Conservation (phyloP, 1,284 basidiomycete species). For the Polyporus tsugae region DNA sequence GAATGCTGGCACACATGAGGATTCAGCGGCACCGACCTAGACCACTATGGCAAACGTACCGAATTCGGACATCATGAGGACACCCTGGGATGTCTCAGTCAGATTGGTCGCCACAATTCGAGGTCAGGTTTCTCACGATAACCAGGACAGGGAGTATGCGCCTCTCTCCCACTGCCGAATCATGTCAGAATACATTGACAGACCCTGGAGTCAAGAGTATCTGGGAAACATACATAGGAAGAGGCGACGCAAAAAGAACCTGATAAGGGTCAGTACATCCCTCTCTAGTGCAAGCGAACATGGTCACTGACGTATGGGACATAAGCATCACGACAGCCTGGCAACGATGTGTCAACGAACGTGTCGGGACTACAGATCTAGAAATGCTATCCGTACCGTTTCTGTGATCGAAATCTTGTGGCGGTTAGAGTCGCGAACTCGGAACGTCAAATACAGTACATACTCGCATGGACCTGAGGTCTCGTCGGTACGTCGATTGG, state of each 20-base stretch:
- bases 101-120: neutral
- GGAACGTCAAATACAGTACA: neutral
- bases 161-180: neutral
- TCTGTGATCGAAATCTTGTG: conserved; percentile 8
- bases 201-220: too few species aligned
- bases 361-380: neutral
- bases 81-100: neutral
- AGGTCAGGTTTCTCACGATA: neutral
- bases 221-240: conserved; percentile 1
- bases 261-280: neutral
- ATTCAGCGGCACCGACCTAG: neutral
- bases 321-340: conserved; percentile 9
- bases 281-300: neutral
- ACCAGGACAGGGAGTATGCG: neutral
- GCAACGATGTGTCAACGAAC: neutral
- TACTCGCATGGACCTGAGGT: conserved; percentile 10
- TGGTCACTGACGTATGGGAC: neutral
- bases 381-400: neutral
- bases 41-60: neutral
- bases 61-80: neutral
- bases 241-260: conserved; percentile 4
- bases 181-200: neutral
- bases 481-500: neutral
- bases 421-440: neutral
- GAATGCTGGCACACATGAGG: neutral